These are phyloP conservation scores for Talaromyces sp. DNA, from an alignment of 2,329 filamentous ascomycete species.

Conservation along the genomic window DNA sequence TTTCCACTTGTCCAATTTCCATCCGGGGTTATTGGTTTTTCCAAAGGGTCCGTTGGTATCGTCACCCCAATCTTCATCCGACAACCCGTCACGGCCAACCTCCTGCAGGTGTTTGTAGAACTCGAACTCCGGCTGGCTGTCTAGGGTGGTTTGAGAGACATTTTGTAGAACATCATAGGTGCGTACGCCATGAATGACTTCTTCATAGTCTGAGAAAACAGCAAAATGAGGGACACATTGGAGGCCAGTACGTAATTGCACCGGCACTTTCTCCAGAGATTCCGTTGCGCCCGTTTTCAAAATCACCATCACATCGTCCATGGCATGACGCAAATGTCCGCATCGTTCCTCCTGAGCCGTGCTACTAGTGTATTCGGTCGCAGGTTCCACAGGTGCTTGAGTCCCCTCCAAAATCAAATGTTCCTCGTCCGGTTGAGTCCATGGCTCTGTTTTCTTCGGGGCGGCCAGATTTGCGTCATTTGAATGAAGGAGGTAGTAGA, in stretches of 20 bases:
- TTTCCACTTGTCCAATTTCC: slow-evolving; percentile 61
- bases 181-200: slow-evolving; percentile 28
- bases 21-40: slow-evolving; percentile 48
- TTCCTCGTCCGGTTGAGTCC: slow-evolving; percentile 8
- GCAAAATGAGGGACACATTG: slow-evolving; percentile 32
- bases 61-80: slow-evolving; percentile 29
- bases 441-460: slow-evolving; percentile 5
- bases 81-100: slow-evolving; percentile 45
- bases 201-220: slow-evolving; percentile 35
- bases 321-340: slow-evolving; percentile 17
- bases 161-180: slow-evolving; percentile 30
- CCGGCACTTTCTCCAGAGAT: slow-evolving; percentile 29
- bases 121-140: slow-evolving; percentile 47
- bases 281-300: slow-evolving; percentile 35
- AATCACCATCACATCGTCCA: slow-evolving; percentile 31
- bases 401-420: slow-evolving; percentile 11
- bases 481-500: slow-evolving; percentile 21
- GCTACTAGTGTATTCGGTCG: background rate
- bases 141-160: slow-evolving; percentile 22
- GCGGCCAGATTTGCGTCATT: slow-evolving; percentile 3
- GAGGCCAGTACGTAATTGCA: slow-evolving; percentile 32
- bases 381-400: slow-evolving; percentile 1
- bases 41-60: slow-evolving; percentile 37
- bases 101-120: slow-evolving; percentile 52
- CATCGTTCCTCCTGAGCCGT: slow-evolving; percentile 17